A percentile compares a stretch with the other conserved stretches of the same genome.
Conservation (phyloP, 345 rosid species). For the Cardamine chenopodiifolia region DNA sequence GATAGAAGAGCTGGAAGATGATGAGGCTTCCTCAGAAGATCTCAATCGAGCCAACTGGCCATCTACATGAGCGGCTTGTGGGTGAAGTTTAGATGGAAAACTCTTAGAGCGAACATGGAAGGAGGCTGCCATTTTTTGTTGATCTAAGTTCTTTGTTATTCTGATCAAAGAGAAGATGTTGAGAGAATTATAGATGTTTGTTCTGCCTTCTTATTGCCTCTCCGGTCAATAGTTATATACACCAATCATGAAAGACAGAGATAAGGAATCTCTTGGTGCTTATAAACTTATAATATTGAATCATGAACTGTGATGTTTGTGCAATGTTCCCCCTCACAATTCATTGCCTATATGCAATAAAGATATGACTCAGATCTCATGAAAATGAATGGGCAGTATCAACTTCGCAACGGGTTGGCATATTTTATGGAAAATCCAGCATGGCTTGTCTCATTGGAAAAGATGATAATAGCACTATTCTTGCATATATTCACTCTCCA, state of each 20-base stretch:
- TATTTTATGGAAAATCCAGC: slow-evolving; percentile 13
- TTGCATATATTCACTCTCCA: slow-evolving; percentile 4
- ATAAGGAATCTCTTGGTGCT: background rate
- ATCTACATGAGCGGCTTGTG: background rate
- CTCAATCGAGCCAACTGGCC: slow-evolving; percentile 37
- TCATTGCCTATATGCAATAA: slow-evolving; percentile 12
- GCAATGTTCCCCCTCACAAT: background rate
- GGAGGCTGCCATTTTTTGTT: background rate
- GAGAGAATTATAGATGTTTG: background rate
- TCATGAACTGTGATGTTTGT: background rate
- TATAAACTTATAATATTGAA: background rate
- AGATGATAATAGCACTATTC: slow-evolving; percentile 11
- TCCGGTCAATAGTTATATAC: background rate
- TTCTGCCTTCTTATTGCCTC: slow-evolving; percentile 1
- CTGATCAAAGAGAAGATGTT: background rate
- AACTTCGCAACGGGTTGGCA: slow-evolving; percentile 3
- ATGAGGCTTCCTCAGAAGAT: slow-evolving; percentile 3
- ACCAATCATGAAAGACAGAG: slow-evolving; percentile 4
- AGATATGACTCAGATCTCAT: slow-evolving; percentile 18
- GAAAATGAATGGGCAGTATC: background rate
- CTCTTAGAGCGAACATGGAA: slow-evolving; percentile 37
- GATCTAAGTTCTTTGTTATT: background rate
- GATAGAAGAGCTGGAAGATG: too few relatives aligned
- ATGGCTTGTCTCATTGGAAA: slow-evolving; percentile 10
- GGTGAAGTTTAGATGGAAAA: slow-evolving; percentile 37